A percentile compares a stretch with the other conserved stretches of the same genome.
These are phyloP conservation scores for Brassica juncea DNA, from an alignment of 345 rosid genomes.

Conservation along the genomic window DNA sequence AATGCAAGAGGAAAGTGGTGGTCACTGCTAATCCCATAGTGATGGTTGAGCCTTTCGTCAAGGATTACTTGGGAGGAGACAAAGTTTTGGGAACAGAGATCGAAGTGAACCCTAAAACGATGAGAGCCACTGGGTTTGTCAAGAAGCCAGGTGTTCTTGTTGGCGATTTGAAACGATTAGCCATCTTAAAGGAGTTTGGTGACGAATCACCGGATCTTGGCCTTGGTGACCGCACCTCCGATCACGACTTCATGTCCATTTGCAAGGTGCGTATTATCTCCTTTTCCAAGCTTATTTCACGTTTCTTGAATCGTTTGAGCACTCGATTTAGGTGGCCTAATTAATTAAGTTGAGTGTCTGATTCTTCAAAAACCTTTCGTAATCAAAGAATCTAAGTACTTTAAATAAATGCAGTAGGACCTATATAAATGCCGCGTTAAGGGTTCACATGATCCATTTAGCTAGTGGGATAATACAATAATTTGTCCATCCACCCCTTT, in stretches of 20 bases:
- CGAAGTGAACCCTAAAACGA: conserved; percentile 82
- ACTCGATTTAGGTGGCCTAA: not conserved
- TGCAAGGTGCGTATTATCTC: conserved; percentile 67
- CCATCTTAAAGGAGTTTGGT: conserved; percentile 76
- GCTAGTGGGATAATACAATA: not conserved
- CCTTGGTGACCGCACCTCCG: conserved; percentile 84
- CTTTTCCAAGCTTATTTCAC: not conserved
- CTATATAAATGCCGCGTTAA: not conserved
- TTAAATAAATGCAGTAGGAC: conserved; percentile 21
- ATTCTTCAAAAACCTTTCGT: not conserved
- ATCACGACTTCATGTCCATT: conserved; percentile 91
- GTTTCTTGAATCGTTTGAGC: not conserved
- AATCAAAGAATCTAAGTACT: not conserved
- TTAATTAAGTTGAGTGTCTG: not conserved
- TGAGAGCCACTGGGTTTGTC: conserved; percentile 88
- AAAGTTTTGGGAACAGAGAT: conserved; percentile 93
- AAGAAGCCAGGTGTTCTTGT: conserved; percentile 86
- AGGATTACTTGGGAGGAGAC: conserved; percentile 83
- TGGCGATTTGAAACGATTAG: conserved; percentile 65
- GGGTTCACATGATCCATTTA: conserved; percentile 19
- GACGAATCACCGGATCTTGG: conserved; percentile 77
- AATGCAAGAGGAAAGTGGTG: conserved; percentile 84
- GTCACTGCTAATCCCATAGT: conserved; percentile 94
- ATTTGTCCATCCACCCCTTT: not conserved
- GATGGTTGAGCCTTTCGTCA: conserved; percentile 96